A percentile compares a stretch with the other conserved stretches of the same genome.
Conservation (phyloP, 2,329 filamentous ascomycete species). For the Neophaeococcomyces mojaviensis region DNA sequence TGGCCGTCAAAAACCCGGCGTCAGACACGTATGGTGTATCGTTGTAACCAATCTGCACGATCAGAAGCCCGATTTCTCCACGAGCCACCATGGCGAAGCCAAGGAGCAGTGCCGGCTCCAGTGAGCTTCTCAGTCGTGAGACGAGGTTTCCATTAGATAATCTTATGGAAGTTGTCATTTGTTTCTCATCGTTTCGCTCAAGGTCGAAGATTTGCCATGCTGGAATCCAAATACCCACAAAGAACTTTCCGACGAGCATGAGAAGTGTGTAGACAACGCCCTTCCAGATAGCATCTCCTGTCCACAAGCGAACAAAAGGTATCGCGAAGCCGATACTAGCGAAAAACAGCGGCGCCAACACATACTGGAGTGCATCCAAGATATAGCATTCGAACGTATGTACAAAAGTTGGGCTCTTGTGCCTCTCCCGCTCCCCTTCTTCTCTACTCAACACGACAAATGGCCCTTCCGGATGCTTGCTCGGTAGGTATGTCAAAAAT, state of each 20-base stretch:
- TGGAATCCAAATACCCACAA: constrained; percentile 51
- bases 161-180: no score
- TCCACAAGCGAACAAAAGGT: constrained; percentile 63
- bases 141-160: neutral
- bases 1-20: constrained; percentile 40
- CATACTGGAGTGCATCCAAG: constrained; percentile 23
- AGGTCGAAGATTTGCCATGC: constrained; percentile 27
- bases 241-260: constrained; percentile 52
- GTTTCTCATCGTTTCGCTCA: neutral
- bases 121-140: constrained; percentile 35
- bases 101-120: constrained; percentile 60
- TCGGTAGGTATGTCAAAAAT: constrained; percentile 32
- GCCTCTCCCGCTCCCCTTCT: constrained; percentile 27
- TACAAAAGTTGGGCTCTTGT: constrained; percentile 33
- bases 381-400: constrained; percentile 35
- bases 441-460: constrained; percentile 31
- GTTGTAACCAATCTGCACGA: constrained; percentile 29
- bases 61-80: constrained; percentile 70
- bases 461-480: constrained; percentile 30
- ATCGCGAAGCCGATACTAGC: constrained; percentile 63
- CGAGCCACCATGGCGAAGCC: constrained; percentile 63
- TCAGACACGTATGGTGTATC: constrained; percentile 53
- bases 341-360: constrained; percentile 2
- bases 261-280: constrained; percentile 63
- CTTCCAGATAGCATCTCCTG: constrained; percentile 56